phyloP scores from a whole-genome alignment of 2,329 filamentous ascomycete species.

The Fusarium luffae region DNA sequence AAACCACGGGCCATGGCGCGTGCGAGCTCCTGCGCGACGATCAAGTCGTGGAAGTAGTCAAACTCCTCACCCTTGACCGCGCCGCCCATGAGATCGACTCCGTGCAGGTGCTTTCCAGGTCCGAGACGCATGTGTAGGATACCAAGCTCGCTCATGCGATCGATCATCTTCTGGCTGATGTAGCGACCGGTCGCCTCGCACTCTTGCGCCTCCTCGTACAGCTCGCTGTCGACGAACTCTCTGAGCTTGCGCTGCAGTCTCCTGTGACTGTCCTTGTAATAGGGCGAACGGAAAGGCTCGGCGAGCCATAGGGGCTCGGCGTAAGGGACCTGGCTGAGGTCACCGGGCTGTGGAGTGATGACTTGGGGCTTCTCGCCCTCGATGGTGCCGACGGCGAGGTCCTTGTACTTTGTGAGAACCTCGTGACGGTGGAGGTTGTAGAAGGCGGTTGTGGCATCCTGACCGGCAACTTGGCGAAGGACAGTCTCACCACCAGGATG shows the following conservation, averaged over 20 bases:
- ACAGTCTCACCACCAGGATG: constrained; percentile 87
- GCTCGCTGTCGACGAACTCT: constrained; percentile 76
- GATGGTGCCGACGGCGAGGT: constrained; percentile 80
- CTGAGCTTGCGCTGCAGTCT: constrained; percentile 75
- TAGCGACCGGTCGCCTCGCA: constrained; percentile 79
- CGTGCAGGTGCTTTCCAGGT: constrained; percentile 83
- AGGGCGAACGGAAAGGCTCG: constrained; percentile 80
- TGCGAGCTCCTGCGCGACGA: constrained; percentile 78
- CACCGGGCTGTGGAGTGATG: constrained; percentile 74
- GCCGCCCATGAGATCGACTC: constrained; percentile 73
- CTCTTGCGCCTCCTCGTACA: constrained; percentile 79
- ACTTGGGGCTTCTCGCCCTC: constrained; percentile 80
- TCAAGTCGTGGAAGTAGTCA: constrained; percentile 87
- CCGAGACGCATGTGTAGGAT: constrained; percentile 85
- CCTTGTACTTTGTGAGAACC: constrained; percentile 82
- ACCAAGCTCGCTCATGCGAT: constrained; percentile 79
- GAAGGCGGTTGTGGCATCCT: constrained; percentile 84
- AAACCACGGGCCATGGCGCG: constrained; percentile 81
- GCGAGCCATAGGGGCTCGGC: constrained; percentile 86
- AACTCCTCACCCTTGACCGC: constrained; percentile 82
- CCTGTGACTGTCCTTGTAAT: constrained; percentile 81
- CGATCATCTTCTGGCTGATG: constrained; percentile 78
- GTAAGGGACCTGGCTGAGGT: constrained; percentile 82
- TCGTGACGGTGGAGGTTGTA: constrained; percentile 94
- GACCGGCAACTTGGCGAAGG: constrained; percentile 81